These are phyloP conservation scores for Nothophoma quercina DNA, from an alignment of 2,329 filamentous ascomycete genomes.

Conservation along the genomic window DNA sequence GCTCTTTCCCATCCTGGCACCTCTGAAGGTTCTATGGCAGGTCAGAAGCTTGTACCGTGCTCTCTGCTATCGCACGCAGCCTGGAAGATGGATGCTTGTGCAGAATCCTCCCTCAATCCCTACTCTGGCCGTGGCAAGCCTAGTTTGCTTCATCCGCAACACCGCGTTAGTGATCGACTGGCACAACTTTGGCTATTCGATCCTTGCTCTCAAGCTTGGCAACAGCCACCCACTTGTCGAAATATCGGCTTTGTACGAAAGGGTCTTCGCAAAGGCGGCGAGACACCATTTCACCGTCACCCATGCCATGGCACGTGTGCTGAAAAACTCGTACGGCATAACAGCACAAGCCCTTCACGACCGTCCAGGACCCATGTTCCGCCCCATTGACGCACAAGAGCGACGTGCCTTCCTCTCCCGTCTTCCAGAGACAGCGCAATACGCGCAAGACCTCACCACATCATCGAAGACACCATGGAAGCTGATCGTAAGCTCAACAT, in stretches of 20 bases:
- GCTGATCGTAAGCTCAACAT: conserved; percentile 90
- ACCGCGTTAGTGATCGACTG: conserved; percentile 91
- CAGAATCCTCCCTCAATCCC: conserved; percentile 96
- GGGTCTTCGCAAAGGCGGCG: conserved; percentile 71
- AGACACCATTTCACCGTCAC: conserved; percentile 86
- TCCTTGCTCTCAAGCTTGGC: conserved; percentile 75
- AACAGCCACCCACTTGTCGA: conserved; percentile 75
- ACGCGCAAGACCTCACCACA: conserved; percentile 63
- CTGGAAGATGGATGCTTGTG: conserved; percentile 84
- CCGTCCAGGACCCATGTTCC: conserved; percentile 82
- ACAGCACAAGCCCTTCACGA: conserved; percentile 69
- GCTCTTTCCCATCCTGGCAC: conserved; percentile 79
- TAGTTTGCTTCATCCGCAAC: conserved; percentile 78
- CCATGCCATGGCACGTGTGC: conserved; percentile 80
- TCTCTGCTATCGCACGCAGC: conserved; percentile 76
- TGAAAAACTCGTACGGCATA: conserved; percentile 72
- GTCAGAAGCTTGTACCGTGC: conserved; percentile 73
- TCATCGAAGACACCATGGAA: conserved; percentile 62
- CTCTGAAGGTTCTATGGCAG: conserved; percentile 88
- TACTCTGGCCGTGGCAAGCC: conserved; percentile 76
- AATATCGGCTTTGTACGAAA: conserved; percentile 81
- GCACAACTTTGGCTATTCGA: conserved; percentile 99
- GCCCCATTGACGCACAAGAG: conserved; percentile 64
- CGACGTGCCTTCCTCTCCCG: conserved; percentile 66
- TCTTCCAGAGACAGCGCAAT: conserved; percentile 69